Conservation (phyloP, 345 rosid genomes). For the Anacardium occidentale region DNA sequence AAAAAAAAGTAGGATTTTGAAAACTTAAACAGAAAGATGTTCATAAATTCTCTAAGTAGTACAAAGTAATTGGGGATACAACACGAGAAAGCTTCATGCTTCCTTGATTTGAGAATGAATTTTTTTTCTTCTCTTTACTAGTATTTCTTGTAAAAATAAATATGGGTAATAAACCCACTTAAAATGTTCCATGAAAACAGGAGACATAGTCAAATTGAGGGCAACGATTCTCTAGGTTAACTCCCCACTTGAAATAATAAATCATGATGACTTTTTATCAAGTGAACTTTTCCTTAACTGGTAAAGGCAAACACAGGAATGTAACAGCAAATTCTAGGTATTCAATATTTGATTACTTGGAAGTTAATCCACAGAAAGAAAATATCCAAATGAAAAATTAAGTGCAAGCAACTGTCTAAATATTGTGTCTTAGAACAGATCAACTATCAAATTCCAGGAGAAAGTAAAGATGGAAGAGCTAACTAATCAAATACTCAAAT, state of each 20-base stretch:
- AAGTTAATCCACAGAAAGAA: not conserved
- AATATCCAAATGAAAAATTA: not conserved
- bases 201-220: not conserved
- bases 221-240: not conserved
- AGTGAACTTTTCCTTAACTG: not conserved
- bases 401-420: constrained; percentile 5
- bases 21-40: not conserved
- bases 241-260: constrained; percentile 1
- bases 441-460: not conserved
- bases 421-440: not conserved
- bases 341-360: not conserved
- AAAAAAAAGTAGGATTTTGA: not conserved
- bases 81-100: constrained; percentile 6
- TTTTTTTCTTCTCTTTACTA: not conserved
- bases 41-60: not conserved
- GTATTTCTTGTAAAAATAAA: not conserved
- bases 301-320: constrained; percentile 9
- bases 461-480: not conserved
- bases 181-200: not conserved
- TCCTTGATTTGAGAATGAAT: not conserved
- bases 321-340: not conserved
- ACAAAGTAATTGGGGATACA: not conserved
- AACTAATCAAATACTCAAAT: not conserved
- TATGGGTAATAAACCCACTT: not conserved
- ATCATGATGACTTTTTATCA: not conserved